Conservation (phyloP, 2,329 filamentous ascomycete species). For the Lecanicillium sp. region DNA sequence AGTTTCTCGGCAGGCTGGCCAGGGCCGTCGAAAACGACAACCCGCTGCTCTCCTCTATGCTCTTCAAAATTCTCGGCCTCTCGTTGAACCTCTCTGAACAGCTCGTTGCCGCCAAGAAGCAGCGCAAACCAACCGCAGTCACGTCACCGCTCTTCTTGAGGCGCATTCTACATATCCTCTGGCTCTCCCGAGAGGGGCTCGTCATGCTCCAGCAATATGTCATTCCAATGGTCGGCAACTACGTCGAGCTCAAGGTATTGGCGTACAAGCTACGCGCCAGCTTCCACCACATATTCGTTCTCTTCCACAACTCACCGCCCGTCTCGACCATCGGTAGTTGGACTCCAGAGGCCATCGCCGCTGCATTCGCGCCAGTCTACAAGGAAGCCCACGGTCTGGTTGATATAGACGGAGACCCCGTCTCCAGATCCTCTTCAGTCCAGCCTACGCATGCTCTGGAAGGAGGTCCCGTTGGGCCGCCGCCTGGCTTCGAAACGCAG, state of each 20-base stretch:
- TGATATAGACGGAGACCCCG: constrained; percentile 34
- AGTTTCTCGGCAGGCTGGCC: constrained; percentile 87
- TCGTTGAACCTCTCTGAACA: constrained; percentile 83
- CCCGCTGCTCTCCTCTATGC: constrained; percentile 69
- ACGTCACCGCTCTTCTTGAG: constrained; percentile 73
- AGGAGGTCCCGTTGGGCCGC: constrained; percentile 52
- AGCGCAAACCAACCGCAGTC: constrained; percentile 75
- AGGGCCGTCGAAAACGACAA: constrained; percentile 72
- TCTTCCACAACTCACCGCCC: constrained; percentile 87
- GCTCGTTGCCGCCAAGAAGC: constrained; percentile 74
- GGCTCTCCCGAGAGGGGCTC: constrained; percentile 88
- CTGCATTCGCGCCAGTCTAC: constrained; percentile 27
- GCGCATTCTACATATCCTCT: constrained; percentile 83
- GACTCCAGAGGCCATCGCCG: constrained; percentile 39
- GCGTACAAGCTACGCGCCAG: constrained; percentile 88
- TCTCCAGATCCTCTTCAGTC: constrained; percentile 38
- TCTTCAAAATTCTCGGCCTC: constrained; percentile 87
- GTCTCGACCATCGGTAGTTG: constrained; percentile 57
- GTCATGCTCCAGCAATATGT: constrained; percentile 84
- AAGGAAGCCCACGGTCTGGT: constrained; percentile 44
- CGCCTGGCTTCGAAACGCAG: constrained; percentile 46
- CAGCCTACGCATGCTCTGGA: constrained; percentile 46
- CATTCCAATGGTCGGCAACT: constrained; percentile 73
- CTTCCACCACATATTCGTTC: constrained; percentile 93
- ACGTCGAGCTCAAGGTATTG: constrained; percentile 79